phyloP scores from a whole-genome alignment of 768 basidiomycete genomes.

The Tricholoma sp. region DNA sequence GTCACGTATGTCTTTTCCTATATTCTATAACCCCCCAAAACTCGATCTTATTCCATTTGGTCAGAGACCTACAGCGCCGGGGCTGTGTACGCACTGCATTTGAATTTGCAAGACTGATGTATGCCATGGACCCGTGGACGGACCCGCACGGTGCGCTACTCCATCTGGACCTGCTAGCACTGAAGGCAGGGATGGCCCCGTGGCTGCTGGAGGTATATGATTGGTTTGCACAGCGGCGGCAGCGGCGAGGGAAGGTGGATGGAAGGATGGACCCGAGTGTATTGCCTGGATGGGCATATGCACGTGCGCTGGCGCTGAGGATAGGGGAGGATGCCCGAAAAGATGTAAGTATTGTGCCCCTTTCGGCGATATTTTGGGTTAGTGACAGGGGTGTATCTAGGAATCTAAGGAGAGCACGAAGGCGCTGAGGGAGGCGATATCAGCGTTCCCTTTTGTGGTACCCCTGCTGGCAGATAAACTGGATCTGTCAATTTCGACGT shows the following conservation, averaged over 20 bases:
- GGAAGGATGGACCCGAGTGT: constrained; percentile 45
- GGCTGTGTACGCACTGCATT: constrained; percentile 89
- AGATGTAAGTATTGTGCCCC: constrained; percentile 20
- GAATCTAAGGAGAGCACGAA: constrained; percentile 54
- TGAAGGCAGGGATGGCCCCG: constrained; percentile 72
- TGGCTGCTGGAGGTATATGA: constrained; percentile 77
- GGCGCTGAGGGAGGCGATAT: constrained; percentile 69
- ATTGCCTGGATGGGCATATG: constrained; percentile 76
- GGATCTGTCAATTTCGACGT: constrained; percentile 56
- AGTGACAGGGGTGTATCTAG: constrained; percentile 22
- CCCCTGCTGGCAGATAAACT: constrained; percentile 83
- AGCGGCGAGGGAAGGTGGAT: constrained; percentile 13
- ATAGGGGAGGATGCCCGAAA: constrained; percentile 44
- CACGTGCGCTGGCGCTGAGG: constrained; percentile 63
- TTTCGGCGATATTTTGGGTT: background rate
- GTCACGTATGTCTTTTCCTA: constrained; percentile 51
- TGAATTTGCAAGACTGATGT: constrained; percentile 84
- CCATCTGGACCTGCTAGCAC: constrained; percentile 79
- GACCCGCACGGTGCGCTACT: constrained; percentile 86
- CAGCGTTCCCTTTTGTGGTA: constrained; percentile 75
- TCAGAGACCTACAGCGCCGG: constrained; percentile 81
- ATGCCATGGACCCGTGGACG: constrained; percentile 77
- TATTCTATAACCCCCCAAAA: background rate
- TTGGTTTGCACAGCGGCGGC: constrained; percentile 30
- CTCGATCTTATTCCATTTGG: background rate